Base-by-base conservation (phyloP, 257 asterid species). In the Agastache rugosa region DNA sequence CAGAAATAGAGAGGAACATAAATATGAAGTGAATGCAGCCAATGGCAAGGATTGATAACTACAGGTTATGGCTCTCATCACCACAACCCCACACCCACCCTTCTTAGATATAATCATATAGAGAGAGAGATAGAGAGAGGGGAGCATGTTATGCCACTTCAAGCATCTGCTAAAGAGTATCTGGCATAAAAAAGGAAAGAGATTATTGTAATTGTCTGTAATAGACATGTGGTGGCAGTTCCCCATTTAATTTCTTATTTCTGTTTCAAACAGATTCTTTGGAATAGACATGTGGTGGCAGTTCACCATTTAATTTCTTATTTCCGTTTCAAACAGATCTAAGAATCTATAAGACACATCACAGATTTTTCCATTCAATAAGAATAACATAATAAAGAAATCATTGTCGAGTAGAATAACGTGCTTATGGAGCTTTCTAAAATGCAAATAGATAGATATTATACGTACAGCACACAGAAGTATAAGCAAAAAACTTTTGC, bases 161-260 rank as follows among this genome's bases (percentile, higher is more conserved):
- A 7, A 10, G 59, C 25, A 71, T 58, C 22, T n/a, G 60, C 68
- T 11, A 62, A 19, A 73, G 60, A 48, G 31, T 62, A 34, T 34
- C 42, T 15, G 8, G 39, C 25, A 15, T 16, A 55, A 6, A 44
- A 5, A 73, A 17, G 29, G 29, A 37, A 74, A 19, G 20, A 8
- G n/a, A 73, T 15, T 15, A 34, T 20, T 12, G 71, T 35, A 50
- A 63, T 20, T 22, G 1, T 20, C 50, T 54, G 34, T 50, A 50
- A n/a, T 12, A 50, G 16, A 74, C 34, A 37, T 22, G 66, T 15
- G 16, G 34, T 3, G 19, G 23, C 47, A 63, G 51, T 35, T 53
- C 74, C 31, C n/a, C 64, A 69, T 53, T 72, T 51, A 20, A 39
- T 56, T 16, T 53, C 1, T 35, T 8, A 0, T 37, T 64, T 11